Evolutionary conservation across 225 moss, liverwort and hornwort genomes (phyloP).

Genomic region (Asterella californica): DNA sequence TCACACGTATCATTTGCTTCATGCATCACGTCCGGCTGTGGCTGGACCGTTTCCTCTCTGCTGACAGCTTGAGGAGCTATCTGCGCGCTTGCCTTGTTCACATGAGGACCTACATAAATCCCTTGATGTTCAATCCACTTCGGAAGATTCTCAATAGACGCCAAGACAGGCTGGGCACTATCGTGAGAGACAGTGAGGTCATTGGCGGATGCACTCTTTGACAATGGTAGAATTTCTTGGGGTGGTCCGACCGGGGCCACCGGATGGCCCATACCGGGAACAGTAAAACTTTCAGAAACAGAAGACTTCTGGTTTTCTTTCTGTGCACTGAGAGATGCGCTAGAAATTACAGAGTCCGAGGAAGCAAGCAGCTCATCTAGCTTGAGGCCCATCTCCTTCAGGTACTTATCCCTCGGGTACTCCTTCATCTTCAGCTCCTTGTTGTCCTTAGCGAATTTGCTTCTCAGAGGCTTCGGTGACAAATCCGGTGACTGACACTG

Average conservation of each 20-base stretch:
- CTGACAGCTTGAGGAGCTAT: background rate
- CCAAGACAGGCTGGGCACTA: conserved; percentile 24
- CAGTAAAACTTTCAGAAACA: background rate
- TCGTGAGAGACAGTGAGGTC: conserved; percentile 21
- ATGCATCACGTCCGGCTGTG: conserved; percentile 8
- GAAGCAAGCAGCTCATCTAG: conserved; percentile 29
- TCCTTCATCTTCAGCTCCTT: conserved; percentile 28
- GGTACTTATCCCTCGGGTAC: conserved; percentile 37
- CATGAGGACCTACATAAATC: background rate
- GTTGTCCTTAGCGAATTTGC: conserved; percentile 25
- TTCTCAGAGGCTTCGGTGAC: conserved; percentile 33
- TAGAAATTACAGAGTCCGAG: conserved; percentile 16
- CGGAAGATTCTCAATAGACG: conserved; percentile 41
- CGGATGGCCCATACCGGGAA: background rate
- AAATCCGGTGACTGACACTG: conserved; percentile 45
- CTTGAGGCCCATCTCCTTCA: conserved; percentile 35
- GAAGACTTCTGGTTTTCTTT: conserved; percentile 21
- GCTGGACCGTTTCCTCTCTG: background rate
- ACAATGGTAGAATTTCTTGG: conserved; percentile 7
- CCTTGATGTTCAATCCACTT: conserved; percentile 29
- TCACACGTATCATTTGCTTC: background rate
- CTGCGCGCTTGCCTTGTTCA: conserved; percentile 9
- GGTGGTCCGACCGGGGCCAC: background rate
- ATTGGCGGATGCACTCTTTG: conserved; percentile 11
- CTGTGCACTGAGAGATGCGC: background rate